These are phyloP conservation scores for Daldinia eschscholtzii DNA, from an alignment of 2,329 filamentous ascomycete genomes.

Conservation along the genomic window DNA sequence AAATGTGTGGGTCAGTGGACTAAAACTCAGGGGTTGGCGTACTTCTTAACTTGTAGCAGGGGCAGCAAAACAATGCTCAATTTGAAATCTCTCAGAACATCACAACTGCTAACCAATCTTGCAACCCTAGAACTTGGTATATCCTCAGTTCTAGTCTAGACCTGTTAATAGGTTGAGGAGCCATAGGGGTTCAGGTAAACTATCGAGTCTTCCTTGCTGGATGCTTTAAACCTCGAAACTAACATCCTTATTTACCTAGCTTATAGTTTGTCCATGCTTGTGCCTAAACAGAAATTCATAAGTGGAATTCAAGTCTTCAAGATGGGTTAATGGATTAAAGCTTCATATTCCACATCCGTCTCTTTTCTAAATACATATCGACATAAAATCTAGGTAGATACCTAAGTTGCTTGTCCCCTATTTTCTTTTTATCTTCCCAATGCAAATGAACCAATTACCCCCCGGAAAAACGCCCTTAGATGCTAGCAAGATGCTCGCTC, in stretches of 20 bases:
- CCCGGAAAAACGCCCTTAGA: constrained; percentile 9
- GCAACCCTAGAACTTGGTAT: background rate
- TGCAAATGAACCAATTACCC: constrained; percentile 6
- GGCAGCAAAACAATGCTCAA: background rate
- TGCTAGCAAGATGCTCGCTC: constrained; percentile 9
- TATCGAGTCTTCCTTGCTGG: background rate
- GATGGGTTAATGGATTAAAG: background rate
- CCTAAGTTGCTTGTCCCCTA: background rate
- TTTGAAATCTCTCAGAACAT: background rate
- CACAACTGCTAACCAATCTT: background rate
- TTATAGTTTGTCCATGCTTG: background rate
- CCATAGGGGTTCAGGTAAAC: background rate
- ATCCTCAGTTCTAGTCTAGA: no score
- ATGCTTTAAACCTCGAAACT: background rate
- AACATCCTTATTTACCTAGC: no score
- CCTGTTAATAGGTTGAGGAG: no score
- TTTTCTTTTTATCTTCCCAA: constrained; percentile 11
- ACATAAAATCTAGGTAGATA: background rate
- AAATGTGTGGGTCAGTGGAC: no score
- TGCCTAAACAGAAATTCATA: background rate
- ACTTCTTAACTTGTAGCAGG: background rate
- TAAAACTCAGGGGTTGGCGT: no score
- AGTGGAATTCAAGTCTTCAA: background rate
- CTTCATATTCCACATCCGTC: background rate
- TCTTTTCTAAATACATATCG: constrained; percentile 1